These are phyloP conservation scores for Aspergillus uvarum DNA, from an alignment of 2,329 filamentous ascomycete species.

Conservation along the genomic window DNA sequence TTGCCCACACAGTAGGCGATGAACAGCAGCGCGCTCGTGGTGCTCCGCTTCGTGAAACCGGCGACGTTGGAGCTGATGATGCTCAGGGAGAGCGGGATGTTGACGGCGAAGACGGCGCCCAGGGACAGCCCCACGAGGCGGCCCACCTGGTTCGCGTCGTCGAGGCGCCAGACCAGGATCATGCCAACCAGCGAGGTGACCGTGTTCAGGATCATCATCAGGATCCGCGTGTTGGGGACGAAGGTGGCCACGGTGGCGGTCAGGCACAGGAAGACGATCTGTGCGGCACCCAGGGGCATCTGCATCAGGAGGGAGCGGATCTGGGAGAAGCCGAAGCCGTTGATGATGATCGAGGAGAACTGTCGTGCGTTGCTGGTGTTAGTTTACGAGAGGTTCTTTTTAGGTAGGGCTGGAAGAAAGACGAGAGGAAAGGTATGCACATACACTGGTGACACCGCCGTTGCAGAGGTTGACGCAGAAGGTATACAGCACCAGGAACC, in stretches of 20 bases:
- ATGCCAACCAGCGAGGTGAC: slow-evolving; percentile 32
- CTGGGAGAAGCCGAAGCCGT: slow-evolving; percentile 41
- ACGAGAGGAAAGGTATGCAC: background rate
- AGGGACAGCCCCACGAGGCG: slow-evolving; percentile 33
- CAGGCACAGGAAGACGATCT: slow-evolving; percentile 35
- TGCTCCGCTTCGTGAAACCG: slow-evolving; percentile 38
- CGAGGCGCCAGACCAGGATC: slow-evolving; percentile 34
- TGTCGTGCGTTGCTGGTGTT: background rate
- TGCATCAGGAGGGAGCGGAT: slow-evolving; percentile 37
- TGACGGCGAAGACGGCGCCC: slow-evolving; percentile 34
- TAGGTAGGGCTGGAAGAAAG: no score
- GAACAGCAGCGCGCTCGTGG: slow-evolving; percentile 49
- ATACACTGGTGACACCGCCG: slow-evolving; percentile 34
- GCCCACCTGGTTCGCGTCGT: slow-evolving; percentile 25
- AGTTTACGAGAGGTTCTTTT: background rate
- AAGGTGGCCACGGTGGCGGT: slow-evolving; percentile 30
- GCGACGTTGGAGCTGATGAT: slow-evolving; percentile 38
- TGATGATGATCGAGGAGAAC: slow-evolving; percentile 38
- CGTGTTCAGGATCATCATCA: slow-evolving; percentile 37
- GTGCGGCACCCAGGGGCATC: slow-evolving; percentile 36
- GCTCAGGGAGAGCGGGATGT: slow-evolving; percentile 38
- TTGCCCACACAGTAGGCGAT: slow-evolving; percentile 42
- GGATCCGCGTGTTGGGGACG: slow-evolving; percentile 28
- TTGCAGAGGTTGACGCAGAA: slow-evolving; percentile 36
- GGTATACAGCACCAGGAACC: slow-evolving; percentile 34